A percentile compares a stretch with the other conserved stretches of the same genome.
These are phyloP conservation scores for Puccinia brachypodii DNA, from an alignment of 1,284 basidiomycete genomes.

Conservation along the genomic window DNA sequence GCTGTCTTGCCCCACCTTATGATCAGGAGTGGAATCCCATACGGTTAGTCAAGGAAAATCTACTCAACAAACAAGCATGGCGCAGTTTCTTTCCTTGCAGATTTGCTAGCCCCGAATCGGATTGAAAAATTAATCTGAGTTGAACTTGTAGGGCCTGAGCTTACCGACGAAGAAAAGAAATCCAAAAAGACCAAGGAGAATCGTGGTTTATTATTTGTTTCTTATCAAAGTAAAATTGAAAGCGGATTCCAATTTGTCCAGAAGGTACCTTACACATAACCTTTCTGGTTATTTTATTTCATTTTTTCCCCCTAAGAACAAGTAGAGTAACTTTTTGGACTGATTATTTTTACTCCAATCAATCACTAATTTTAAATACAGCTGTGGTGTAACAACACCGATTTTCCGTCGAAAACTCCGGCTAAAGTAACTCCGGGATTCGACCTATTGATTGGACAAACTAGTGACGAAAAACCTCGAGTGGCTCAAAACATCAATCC, in stretches of 20 bases:
- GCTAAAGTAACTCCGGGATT: slow-evolving; percentile 36
- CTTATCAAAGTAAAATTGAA: slow-evolving; percentile 44
- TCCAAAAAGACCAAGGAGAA: slow-evolving; percentile 36
- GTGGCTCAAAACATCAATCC: slow-evolving; percentile 44
- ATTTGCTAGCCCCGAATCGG: not conserved
- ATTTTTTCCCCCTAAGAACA: not conserved
- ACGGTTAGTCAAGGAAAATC: slow-evolving; percentile 7
- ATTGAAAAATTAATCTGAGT: not conserved
- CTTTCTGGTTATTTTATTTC: not conserved
- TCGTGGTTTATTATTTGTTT: slow-evolving; percentile 43
- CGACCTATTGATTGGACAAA: slow-evolving; percentile 44
- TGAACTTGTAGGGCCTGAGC: slow-evolving; percentile 34
- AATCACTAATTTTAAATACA: not conserved
- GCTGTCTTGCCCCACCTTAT: slow-evolving; percentile 43
- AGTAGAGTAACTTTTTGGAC: not conserved
- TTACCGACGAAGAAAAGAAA: slow-evolving; percentile 26
- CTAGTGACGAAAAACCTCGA: slow-evolving; percentile 14
- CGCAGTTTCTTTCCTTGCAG: not conserved
- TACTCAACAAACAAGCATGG: not conserved
- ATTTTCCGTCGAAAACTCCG: slow-evolving; percentile 31
- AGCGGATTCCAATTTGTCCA: slow-evolving; percentile 47
- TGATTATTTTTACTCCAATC: not conserved
- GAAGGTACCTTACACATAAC: slow-evolving; percentile 15
- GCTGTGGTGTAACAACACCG: slow-evolving; percentile 44
- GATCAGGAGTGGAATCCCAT: slow-evolving; percentile 46